These are phyloP conservation scores for Apiotrichum sp. DNA, from an alignment of 1,284 basidiomycete species.

Conservation along the genomic window DNA sequence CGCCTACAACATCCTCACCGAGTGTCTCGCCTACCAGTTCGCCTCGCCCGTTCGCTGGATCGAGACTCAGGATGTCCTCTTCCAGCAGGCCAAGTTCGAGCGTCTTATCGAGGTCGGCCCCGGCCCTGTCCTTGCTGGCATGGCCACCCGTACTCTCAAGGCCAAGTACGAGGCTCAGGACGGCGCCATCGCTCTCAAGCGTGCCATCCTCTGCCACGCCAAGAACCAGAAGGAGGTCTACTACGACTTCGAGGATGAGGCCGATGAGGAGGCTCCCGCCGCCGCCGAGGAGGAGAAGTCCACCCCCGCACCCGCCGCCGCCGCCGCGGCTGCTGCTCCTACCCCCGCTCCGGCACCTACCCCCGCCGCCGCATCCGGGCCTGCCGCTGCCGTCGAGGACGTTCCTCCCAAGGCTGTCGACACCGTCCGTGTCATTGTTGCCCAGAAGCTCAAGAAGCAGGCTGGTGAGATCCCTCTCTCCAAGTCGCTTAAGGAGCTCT, in stretches of 20 bases:
- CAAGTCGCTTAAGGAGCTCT: conserved; percentile 97
- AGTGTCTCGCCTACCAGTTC: conserved; percentile 87
- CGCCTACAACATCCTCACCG: conserved; percentile 91
- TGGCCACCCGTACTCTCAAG: conserved; percentile 91
- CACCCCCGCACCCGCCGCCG: conserved; percentile 43
- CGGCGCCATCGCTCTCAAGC: conserved; percentile 71
- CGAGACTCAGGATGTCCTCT: conserved; percentile 93
- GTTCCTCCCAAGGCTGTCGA: conserved; percentile 88
- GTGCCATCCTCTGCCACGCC: conserved; percentile 83
- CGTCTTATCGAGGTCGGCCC: conserved; percentile 93
- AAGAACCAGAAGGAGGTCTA: conserved; percentile 97
- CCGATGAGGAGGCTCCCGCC: conserved; percentile 48
- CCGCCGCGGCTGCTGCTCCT: conserved; percentile 49
- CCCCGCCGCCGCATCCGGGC: conserved; percentile 55
- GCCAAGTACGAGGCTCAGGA: conserved; percentile 92
- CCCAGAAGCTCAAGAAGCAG: conserved; percentile 96
- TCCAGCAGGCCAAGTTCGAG: conserved; percentile 83
- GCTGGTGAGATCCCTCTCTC: conserved; percentile 81
- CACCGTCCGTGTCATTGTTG: conserved; percentile 80
- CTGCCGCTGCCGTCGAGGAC: conserved; percentile 67
- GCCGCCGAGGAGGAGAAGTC: conserved; percentile 48
- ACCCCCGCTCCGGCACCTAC: conserved; percentile 52
- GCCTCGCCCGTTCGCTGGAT: conserved; percentile 97
- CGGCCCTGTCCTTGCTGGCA: conserved; percentile 86
- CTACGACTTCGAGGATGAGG: conserved; percentile 92